These are phyloP conservation scores for Biancaea sappan DNA, from an alignment of 306 rosid species.

Conservation along the genomic window DNA sequence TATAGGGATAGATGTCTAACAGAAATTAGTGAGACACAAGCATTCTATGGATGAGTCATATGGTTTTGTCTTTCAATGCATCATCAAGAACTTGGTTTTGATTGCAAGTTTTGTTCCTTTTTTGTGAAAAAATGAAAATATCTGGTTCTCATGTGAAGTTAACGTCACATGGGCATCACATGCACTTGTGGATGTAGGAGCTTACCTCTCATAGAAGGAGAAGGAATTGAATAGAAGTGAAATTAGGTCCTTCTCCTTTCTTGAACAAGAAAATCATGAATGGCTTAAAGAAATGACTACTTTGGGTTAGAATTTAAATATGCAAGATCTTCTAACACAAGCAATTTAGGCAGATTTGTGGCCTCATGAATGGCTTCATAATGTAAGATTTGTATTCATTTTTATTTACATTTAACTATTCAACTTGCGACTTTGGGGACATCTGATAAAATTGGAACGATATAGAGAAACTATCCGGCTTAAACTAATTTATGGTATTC, in stretches of 20 bases:
- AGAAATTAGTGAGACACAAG: constrained; percentile 1
- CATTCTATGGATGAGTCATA: background rate
- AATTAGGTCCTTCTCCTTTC: background rate
- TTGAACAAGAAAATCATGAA: background rate
- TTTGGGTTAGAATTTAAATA: no score
- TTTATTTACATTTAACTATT: no score
- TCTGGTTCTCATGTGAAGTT: background rate
- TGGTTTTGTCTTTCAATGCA: constrained; percentile 28
- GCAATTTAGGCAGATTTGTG: no score
- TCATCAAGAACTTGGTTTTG: background rate
- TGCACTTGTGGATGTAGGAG: background rate
- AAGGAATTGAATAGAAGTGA: background rate
- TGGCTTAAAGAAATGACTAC: no score
- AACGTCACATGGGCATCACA: background rate
- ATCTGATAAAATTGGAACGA: no score
- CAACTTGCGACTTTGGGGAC: no score
- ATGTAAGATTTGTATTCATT: no score
- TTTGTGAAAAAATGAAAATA: background rate
- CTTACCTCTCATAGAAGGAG: background rate
- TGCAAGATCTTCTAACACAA: no score
- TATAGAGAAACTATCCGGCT: no score
- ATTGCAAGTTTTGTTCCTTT: background rate
- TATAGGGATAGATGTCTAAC: background rate
- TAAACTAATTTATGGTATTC: no score
- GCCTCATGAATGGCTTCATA: no score